A percentile compares a stretch with the other conserved stretches of the same genome.
phyloP scores from a whole-genome alignment of 2,329 filamentous ascomycete species.

The Colletotrichum spaethianum region DNA sequence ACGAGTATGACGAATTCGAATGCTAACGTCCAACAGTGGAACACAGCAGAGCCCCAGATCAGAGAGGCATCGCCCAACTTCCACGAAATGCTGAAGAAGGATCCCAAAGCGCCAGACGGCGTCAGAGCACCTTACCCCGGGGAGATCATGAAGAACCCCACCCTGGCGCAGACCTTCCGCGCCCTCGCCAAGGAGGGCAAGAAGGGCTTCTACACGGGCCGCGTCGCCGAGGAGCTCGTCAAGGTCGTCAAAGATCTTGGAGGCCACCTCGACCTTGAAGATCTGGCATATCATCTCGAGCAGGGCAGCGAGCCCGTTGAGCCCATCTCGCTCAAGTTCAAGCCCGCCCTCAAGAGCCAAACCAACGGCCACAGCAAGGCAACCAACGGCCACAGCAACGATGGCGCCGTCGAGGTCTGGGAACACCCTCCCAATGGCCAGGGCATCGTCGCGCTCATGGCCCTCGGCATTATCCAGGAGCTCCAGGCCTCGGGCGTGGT shows the following conservation, averaged over 20 bases:
- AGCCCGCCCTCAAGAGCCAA: constrained; percentile 43
- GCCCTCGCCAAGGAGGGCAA: constrained; percentile 85
- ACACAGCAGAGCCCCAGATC: constrained; percentile 72
- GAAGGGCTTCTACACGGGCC: constrained; percentile 90
- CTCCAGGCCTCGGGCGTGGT: constrained; percentile 84
- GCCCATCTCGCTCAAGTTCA: constrained; percentile 86
- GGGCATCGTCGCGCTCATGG: constrained; percentile 95
- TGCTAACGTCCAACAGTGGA: constrained; percentile 73
- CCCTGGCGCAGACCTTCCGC: constrained; percentile 85
- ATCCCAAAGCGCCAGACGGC: constrained; percentile 76
- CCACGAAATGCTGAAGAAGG: constrained; percentile 87
- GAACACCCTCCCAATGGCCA: constrained; percentile 98
- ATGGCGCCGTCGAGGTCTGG: constrained; percentile 80
- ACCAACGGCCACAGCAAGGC: constrained; percentile 41
- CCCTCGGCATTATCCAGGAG: constrained; percentile 90
- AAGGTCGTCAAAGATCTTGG: constrained; percentile 83
- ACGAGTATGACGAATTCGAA: not conserved
- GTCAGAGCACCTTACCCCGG: constrained; percentile 82
- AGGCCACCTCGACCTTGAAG: constrained; percentile 83
- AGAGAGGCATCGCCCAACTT: constrained; percentile 86
- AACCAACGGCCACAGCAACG: constrained; percentile 54
- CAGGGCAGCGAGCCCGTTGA: constrained; percentile 82
- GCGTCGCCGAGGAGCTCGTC: constrained; percentile 85
- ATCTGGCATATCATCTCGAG: constrained; percentile 81
- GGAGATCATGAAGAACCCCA: constrained; percentile 90